These are phyloP conservation scores for Ulota crispa DNA, from an alignment of 225 moss, liverwort and hornwort species.

Conservation along the genomic window DNA sequence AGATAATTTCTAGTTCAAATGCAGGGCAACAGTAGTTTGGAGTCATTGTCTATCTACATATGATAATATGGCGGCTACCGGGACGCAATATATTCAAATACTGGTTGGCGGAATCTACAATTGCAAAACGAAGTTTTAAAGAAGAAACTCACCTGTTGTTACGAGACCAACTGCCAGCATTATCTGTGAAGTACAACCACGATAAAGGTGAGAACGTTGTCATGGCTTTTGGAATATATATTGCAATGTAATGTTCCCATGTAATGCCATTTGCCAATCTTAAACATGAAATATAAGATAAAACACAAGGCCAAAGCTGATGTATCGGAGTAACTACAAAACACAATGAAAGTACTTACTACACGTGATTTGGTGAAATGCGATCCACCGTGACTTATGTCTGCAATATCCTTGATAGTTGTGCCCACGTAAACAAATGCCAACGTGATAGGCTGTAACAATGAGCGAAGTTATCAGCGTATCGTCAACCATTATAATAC, in stretches of 20 bases:
- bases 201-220: background rate
- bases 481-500: background rate
- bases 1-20: background rate
- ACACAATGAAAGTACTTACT: constrained; percentile 34
- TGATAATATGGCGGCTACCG: background rate
- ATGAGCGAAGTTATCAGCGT: background rate
- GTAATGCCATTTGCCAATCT: background rate
- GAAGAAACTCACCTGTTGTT: constrained; percentile 16
- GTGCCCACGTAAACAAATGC: constrained; percentile 83
- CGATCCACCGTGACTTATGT: constrained; percentile 60
- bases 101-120: background rate
- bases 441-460: constrained; percentile 74
- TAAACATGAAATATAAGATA: background rate
- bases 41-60: background rate
- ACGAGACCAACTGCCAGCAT: constrained; percentile 57
- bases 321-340: background rate
- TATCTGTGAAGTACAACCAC: constrained; percentile 45
- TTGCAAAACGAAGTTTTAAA: background rate
- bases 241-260: background rate
- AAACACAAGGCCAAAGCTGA: background rate
- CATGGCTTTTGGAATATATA: background rate
- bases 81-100: background rate
- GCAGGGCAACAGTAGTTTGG: background rate
- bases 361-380: constrained; percentile 66
- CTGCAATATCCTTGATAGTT: constrained; percentile 83